Percentiles rank a stretch among this genome's conserved stretches.
These are phyloP conservation scores for Heimioporus sp. DNA, from an alignment of 768 basidiomycete species.

Conservation along the genomic window DNA sequence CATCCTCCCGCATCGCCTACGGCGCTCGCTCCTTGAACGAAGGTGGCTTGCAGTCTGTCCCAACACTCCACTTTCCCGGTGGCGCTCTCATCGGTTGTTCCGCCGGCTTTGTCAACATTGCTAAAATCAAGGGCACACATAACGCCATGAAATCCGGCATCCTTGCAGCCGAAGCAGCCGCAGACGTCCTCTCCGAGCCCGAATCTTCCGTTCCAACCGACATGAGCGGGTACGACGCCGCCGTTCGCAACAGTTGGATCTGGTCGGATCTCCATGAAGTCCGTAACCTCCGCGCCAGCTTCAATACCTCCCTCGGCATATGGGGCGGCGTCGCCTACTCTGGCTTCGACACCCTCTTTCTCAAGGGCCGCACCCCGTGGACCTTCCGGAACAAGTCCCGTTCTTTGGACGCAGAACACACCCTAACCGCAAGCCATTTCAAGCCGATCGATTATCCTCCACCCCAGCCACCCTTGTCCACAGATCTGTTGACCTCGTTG, in stretches of 20 bases:
- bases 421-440: constrained; percentile 61
- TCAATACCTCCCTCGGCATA: constrained; percentile 75
- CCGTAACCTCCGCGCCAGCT: constrained; percentile 87
- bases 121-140: constrained; percentile 98
- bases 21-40: constrained; percentile 90
- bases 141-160: constrained; percentile 99
- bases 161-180: constrained; percentile 91
- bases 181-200: constrained; percentile 46
- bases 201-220: constrained; percentile 38
- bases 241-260: constrained; percentile 79
- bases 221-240: constrained; percentile 70
- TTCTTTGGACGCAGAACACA: constrained; percentile 65
- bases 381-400: constrained; percentile 71
- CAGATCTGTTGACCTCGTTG: constrained; percentile 89
- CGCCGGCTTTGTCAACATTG: constrained; percentile 93
- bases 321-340: constrained; percentile 89
- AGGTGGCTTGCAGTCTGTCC: constrained; percentile 91
- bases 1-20: constrained; percentile 79
- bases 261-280: constrained; percentile 85
- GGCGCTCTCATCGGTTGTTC: constrained; percentile 94
- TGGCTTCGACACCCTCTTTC: constrained; percentile 80
- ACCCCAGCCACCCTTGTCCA: constrained; percentile 86
- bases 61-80: constrained; percentile 85
- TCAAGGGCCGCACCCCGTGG: constrained; percentile 89
- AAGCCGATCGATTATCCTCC: constrained; percentile 83